Conservation (phyloP, 148 eudicot genomes). For the Diospyros kaki region DNA sequence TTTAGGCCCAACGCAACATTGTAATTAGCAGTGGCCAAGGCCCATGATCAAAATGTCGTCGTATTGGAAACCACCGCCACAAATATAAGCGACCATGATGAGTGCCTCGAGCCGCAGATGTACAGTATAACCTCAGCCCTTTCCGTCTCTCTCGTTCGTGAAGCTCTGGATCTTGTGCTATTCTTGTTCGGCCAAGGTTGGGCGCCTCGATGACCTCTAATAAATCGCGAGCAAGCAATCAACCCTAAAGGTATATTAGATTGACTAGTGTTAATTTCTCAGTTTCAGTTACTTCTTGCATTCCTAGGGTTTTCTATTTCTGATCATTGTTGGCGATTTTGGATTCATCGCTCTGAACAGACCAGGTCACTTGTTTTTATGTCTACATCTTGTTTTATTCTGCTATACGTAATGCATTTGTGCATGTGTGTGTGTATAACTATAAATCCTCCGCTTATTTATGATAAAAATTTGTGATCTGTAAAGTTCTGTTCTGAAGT, state of each 20-base stretch:
- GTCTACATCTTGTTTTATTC: background rate
- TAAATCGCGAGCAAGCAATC: background rate
- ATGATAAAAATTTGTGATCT: no score
- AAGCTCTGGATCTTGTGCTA: background rate
- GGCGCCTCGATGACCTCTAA: background rate
- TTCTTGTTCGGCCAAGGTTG: background rate
- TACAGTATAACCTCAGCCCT: no score
- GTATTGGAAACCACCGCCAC: no score
- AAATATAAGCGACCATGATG: no score
- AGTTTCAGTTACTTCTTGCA: background rate
- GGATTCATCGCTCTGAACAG: background rate
- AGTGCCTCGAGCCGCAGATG: no score
- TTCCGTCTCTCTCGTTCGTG: background rate
- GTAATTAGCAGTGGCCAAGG: no score
- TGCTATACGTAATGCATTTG: background rate
- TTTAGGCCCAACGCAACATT: no score
- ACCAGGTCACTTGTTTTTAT: background rate
- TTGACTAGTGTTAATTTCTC: background rate
- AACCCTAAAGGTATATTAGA: background rate
- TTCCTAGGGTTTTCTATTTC: background rate
- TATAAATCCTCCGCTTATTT: background rate
- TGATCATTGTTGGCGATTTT: background rate
- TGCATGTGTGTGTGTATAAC: no score
- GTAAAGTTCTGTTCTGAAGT: no score
- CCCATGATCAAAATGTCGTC: no score